Conservation (phyloP, 352 stramenopile genomes). For the Pythium monospermum region DNA sequence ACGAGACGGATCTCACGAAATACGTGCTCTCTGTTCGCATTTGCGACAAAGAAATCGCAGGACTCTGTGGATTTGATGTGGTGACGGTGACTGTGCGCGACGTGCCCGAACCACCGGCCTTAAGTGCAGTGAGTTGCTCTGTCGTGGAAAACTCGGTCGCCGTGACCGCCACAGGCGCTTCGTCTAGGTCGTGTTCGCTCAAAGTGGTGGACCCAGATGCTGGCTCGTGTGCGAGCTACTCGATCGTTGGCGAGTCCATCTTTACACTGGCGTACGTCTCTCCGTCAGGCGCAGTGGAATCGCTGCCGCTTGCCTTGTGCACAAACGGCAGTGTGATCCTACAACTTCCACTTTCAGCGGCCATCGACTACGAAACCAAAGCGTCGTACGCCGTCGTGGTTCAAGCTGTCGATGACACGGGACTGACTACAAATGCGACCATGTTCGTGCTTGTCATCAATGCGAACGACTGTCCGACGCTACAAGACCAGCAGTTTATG, state of each 20-base stretch:
- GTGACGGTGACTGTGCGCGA: slow-evolving; percentile 30
- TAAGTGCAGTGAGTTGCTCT: slow-evolving; percentile 25
- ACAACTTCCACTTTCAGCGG: neutral
- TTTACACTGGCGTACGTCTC: slow-evolving; percentile 16
- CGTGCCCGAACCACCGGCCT: slow-evolving; percentile 30
- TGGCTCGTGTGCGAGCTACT: slow-evolving; percentile 40
- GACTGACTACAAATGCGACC: slow-evolving; percentile 18
- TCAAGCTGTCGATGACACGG: slow-evolving; percentile 30
- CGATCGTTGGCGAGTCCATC: slow-evolving; percentile 18
- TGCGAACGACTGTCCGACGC: slow-evolving; percentile 53
- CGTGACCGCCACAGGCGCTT: slow-evolving; percentile 12
- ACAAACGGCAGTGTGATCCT: slow-evolving; percentile 18
- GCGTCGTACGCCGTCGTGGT: slow-evolving; percentile 30
- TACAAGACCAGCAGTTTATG: slow-evolving; percentile 31
- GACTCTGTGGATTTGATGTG: slow-evolving; percentile 34
- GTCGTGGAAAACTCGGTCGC: slow-evolving; percentile 44
- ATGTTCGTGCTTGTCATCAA: slow-evolving; percentile 36
- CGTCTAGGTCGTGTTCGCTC: slow-evolving; percentile 27
- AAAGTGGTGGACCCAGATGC: slow-evolving; percentile 36
- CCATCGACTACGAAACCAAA: slow-evolving; percentile 37
- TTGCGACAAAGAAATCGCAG: slow-evolving; percentile 27
- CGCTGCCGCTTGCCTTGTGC: slow-evolving; percentile 9
- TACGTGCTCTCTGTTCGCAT: slow-evolving; percentile 39
- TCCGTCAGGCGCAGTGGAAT: neutral
- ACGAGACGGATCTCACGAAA: slow-evolving; percentile 29